Base-by-base conservation (phyloP, 257 asterid species). In the Jasminum sambac region DNA sequence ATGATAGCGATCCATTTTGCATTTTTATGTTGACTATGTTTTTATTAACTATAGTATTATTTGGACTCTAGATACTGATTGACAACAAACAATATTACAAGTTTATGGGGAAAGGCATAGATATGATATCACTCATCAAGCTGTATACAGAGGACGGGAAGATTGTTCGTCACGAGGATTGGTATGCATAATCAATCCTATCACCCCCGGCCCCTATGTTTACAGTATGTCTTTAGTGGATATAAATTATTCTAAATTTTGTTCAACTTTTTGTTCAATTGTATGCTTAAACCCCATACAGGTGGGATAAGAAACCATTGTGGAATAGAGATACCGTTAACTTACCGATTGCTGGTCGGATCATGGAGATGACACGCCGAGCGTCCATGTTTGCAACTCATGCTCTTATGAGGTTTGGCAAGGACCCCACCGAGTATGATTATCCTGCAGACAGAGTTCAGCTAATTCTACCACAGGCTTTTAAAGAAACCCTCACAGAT, bases 261-360 rank as follows among this genome's bases (percentile, higher is more conserved):
- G 24, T 4, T 48, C 11, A 2, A 23, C 23, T 38, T 10, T 23
- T 19, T 59, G 16, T 13, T 40, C 11, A 43, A 44, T 21, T n/a
- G 19, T 62, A 52, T 30, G 37, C 39, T 12, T 37, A 64, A 11
- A 50, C 24, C 50, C 11, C 52, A 46, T 70, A 75, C 79, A 92
- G 96, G 89, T 90, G 97, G 96, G 92, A 90, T 77, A 88, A 90
- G 87, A 90, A 92, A 64, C 96, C 98, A 0, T 39, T 88, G 16
- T 70, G 78, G 84, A 84, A 83, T 68, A 75, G 84, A 66, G 95
- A 92, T 43, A 92, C 97, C 0, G 87, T 86, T 2, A 78, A 69
- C 40, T 21, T 69, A 48, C 98, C 98, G 3, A 70, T 88, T 39
- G 63, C 84, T 30, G 96, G 96, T 34, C 88, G 87, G 48, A 6